A percentile compares a stretch with the other conserved stretches of the same genome.
Evolutionary conservation across 1,284 basidiomycete genomes (phyloP).

Genomic region (Trichosporon coremiiforme): DNA sequence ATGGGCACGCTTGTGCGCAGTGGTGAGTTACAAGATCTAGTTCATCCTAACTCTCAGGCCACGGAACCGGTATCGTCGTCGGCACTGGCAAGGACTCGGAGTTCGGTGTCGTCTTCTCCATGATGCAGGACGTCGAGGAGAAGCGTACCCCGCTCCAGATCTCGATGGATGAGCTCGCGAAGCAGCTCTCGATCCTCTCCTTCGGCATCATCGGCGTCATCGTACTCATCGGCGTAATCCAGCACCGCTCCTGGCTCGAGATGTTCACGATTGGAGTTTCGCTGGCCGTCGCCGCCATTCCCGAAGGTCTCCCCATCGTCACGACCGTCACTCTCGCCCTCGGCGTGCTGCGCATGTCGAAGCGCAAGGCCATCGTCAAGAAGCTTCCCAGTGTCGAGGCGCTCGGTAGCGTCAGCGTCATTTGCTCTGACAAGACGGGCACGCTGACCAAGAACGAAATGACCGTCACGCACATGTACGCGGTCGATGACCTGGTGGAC

Average conservation of each 20-base stretch:
- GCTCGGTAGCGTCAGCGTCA: conserved; percentile 88
- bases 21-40: conserved; percentile 60
- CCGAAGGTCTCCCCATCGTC: conserved; percentile 94
- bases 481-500: conserved; percentile 75
- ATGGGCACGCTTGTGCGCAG: conserved; percentile 97
- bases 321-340: conserved; percentile 95
- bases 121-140: conserved; percentile 98
- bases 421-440: conserved; percentile 98
- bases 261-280: conserved; percentile 99
- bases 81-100: conserved; percentile 88
- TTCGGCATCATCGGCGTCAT: conserved; percentile 93
- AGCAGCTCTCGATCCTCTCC: conserved; percentile 84
- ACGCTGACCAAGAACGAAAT: conserved; percentile 95
- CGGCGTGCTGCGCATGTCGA: conserved; percentile 90
- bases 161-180: conserved; percentile 95
- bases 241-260: conserved; percentile 87
- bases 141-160: conserved; percentile 89
- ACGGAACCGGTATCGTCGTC: conserved; percentile 84
- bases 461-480: conserved; percentile 85
- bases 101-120: conserved; percentile 93
- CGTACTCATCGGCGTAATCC: conserved; percentile 83
- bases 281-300: conserved; percentile 93
- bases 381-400: conserved; percentile 94
- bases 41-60: conserved; percentile 60
- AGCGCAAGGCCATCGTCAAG: conserved; percentile 94